Base-by-base conservation (phyloP, 352 stramenopile genomes). In the Globisporangium uncinulatum region DNA sequence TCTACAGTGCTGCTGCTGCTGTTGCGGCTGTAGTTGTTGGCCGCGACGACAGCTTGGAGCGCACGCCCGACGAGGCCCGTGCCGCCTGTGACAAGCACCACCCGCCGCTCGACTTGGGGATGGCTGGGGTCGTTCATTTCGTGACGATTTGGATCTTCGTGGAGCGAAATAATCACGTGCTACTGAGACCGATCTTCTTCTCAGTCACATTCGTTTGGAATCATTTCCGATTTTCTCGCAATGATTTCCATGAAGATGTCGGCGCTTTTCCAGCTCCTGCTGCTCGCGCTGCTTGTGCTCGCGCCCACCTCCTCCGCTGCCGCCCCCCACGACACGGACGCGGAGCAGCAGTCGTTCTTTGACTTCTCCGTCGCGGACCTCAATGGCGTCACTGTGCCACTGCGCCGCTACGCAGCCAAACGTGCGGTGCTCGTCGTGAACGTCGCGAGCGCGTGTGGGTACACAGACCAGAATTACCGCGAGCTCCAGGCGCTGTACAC, bases 21-120 rank as follows among this genome's bases (percentile, higher is more conserved):
- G 36, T 17, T 45, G 21, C 11, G 32, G 20, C 45, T 32, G 6
- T 50, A 7, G 2, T 46, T 32, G 8, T 8, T 9, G 41, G 13
- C 19, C 11, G 61, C 17, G 21, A 94, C 66, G 39, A 87, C 76
- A 14, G 75, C 62, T 60, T 94, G 67, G 32, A 97, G 64, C 0
- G 87, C 92, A 13, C 65, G 62, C 6, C 92, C 96, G 0, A 99
- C 94, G 34, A 99, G 83, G 7, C 97, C 96, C 42, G 94, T 97
- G 56, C 96, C 96, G 36, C 96, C 97, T 10, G 96, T 99, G 9
- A 99, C 94, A 36, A 99, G 79, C 43, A 99, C 77, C 32, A 86
- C 69, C 32, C 71, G 66, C 56, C 34, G 34, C 10, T 39, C 34
- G 34, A 13, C 7, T 46, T 46, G 41, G 5, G 19, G 41, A 7